Evolutionary conservation across 2,329 filamentous ascomycete genomes (phyloP).

Genomic region (Pseudocercospora eumusae): DNA sequence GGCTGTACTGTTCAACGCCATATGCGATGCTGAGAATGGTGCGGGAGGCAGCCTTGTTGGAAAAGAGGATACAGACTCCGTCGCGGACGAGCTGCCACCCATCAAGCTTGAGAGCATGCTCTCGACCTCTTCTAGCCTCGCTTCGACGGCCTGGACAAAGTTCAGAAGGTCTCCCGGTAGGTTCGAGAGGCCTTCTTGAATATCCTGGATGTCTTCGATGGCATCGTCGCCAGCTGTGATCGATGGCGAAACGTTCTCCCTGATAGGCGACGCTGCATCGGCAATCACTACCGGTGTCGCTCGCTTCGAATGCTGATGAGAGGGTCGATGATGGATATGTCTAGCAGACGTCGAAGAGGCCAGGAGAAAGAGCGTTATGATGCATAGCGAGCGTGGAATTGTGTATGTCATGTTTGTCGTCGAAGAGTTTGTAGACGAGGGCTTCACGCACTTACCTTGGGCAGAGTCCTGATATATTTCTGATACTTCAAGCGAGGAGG

Average conservation of each 20-base stretch:
- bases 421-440: not conserved
- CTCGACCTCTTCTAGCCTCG: constrained; percentile 23
- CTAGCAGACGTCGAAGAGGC: not conserved
- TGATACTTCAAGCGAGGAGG: constrained; percentile 11
- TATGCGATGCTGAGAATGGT: not conserved
- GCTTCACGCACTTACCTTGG: not conserved
- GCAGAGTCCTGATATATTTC: constrained; percentile 3
- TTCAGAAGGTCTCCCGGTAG: constrained; percentile 24
- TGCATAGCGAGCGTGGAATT: constrained; percentile 9
- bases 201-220: constrained; percentile 26
- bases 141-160: constrained; percentile 22
- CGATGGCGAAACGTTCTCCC: not conserved
- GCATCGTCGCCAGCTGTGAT: constrained; percentile 24
- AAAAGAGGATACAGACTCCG: not conserved
- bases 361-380: not conserved
- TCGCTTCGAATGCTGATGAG: constrained; percentile 14
- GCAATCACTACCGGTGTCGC: not conserved
- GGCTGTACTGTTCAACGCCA: not conserved
- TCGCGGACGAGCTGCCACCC: not conserved
- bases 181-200: constrained; percentile 23
- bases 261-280: not conserved
- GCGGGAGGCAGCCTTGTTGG: not conserved
- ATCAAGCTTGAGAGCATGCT: constrained; percentile 18
- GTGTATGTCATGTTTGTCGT: constrained; percentile 4
- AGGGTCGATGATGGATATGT: constrained; percentile 16